Percentiles rank a stretch among this genome's conserved stretches.
These are phyloP conservation scores for Sphagnum contortum DNA, from an alignment of 225 moss, liverwort and hornwort species.

Conservation along the genomic window DNA sequence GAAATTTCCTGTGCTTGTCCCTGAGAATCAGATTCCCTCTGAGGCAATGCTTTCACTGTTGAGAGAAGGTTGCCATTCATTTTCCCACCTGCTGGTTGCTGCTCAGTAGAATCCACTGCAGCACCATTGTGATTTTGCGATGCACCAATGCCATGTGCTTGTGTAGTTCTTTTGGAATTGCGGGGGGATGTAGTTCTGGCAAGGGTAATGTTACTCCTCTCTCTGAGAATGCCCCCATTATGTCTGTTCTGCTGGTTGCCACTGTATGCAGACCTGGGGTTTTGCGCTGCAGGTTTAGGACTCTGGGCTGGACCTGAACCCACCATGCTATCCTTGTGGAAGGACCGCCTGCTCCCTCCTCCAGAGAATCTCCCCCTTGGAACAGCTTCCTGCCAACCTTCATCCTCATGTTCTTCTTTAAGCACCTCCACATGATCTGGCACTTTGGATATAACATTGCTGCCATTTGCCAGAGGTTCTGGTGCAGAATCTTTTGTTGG, in stretches of 20 bases:
- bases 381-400: constrained; percentile 62
- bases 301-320: constrained; percentile 1
- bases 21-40: background rate
- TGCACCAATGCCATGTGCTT: constrained; percentile 3
- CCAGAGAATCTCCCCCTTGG: constrained; percentile 32
- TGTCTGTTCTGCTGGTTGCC: constrained; percentile 22
- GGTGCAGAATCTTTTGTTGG: too few species aligned
- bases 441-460: too few species aligned
- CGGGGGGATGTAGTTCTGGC: constrained; percentile 9
- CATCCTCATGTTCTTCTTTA: constrained; percentile 29
- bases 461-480: too few species aligned
- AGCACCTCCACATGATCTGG: constrained; percentile 3
- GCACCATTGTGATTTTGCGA: background rate
- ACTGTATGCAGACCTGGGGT: constrained; percentile 13
- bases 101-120: too few species aligned
- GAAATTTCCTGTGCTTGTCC: too few species aligned
- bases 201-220: constrained; percentile 27
- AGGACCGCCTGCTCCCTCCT: constrained; percentile 30
- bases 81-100: background rate
- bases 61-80: background rate
- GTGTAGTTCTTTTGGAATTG: constrained; percentile 20
- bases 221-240: constrained; percentile 12
- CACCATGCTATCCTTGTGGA: constrained; percentile 15
- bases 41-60: background rate
- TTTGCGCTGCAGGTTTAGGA: background rate